A percentile compares a stretch with the other conserved stretches of the same genome.
phyloP scores from a whole-genome alignment of 768 basidiomycete genomes.

The Trametes cingulata region DNA sequence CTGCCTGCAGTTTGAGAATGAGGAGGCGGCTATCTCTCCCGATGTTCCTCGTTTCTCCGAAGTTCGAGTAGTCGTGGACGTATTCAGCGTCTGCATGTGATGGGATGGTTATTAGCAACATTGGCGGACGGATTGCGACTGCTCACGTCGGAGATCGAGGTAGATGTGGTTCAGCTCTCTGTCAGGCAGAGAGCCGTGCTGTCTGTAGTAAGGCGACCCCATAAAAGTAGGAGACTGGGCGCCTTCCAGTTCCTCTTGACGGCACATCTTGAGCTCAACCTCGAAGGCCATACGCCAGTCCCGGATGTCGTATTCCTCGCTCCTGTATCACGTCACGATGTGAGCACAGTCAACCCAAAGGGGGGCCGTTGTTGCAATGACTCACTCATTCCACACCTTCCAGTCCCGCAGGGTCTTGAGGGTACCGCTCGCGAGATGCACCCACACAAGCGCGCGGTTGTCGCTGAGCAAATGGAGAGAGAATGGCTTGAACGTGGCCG shows the following conservation, averaged over 20 bases:
- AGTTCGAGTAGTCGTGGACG: slow-evolving; percentile 29
- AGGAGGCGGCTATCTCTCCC: slow-evolving; percentile 8
- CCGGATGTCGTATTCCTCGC: slow-evolving; percentile 24
- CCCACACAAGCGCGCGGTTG: slow-evolving; percentile 27
- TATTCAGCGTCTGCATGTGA: slow-evolving; percentile 26
- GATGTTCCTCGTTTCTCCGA: slow-evolving; percentile 24
- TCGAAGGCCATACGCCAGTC: slow-evolving; percentile 33
- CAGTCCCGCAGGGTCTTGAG: slow-evolving; percentile 25
- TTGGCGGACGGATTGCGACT: neutral
- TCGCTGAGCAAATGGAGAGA: slow-evolving; percentile 28
- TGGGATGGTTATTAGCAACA: neutral
- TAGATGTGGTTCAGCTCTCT: slow-evolving; percentile 25
- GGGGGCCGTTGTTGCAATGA: neutral
- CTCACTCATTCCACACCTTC: slow-evolving; percentile 18
- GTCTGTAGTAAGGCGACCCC: slow-evolving; percentile 19
- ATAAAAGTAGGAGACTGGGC: slow-evolving; percentile 14
- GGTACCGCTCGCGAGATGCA: slow-evolving; percentile 25
- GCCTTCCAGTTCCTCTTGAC: slow-evolving; percentile 19
- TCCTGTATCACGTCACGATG: neutral
- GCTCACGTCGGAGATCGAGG: slow-evolving; percentile 29
- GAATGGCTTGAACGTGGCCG: slow-evolving; percentile 25
- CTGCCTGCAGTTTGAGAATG: slow-evolving; percentile 26
- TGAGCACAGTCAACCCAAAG: neutral
- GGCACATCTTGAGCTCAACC: slow-evolving; percentile 28
- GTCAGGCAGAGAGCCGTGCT: slow-evolving; percentile 12